phyloP scores from a whole-genome alignment of 2,329 filamentous ascomycete species.

The Purpureocillium takamizusanense region DNA sequence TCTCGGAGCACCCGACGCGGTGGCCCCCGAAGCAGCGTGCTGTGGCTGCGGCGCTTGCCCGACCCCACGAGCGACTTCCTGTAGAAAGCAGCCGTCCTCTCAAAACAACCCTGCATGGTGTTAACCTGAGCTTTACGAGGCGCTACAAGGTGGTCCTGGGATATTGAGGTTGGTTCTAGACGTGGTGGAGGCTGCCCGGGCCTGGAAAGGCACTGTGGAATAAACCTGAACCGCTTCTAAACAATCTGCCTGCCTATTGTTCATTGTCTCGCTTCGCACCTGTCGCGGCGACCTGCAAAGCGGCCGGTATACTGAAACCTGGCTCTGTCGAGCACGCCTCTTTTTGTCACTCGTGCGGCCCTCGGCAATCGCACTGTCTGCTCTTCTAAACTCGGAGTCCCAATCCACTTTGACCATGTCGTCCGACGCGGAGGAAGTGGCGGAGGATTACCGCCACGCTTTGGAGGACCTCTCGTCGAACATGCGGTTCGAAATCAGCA shows the following conservation, averaged over 20 bases:
- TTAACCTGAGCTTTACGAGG: constrained; percentile 7
- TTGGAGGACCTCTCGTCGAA: constrained; percentile 87
- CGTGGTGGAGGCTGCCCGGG: constrained; percentile 10
- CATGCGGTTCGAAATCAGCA: constrained; percentile 92
- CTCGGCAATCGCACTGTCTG: background rate
- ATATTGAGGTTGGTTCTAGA: constrained; percentile 14
- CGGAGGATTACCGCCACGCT: constrained; percentile 88
- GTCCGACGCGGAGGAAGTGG: constrained; percentile 68
- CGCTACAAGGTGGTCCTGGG: constrained; percentile 13
- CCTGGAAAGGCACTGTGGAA: constrained; percentile 17
- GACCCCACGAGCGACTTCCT: too few species aligned
- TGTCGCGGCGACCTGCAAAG: constrained; percentile 1
- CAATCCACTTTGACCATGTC: constrained; percentile 29
- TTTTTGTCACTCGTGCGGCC: too few species aligned
- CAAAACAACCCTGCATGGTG: constrained; percentile 3
- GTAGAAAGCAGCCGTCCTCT: too few species aligned
- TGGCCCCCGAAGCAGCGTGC: too few species aligned
- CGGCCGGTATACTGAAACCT: too few species aligned
- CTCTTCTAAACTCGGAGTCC: background rate
- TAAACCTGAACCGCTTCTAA: constrained; percentile 13
- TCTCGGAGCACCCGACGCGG: too few species aligned
- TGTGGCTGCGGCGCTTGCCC: too few species aligned
- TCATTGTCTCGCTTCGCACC: background rate
- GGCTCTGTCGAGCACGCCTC: too few species aligned
- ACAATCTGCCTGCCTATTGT: constrained; percentile 1